Evolutionary conservation across 352 stramenopile species (phyloP).

Genomic region (Globisporangium camurandrum): DNA sequence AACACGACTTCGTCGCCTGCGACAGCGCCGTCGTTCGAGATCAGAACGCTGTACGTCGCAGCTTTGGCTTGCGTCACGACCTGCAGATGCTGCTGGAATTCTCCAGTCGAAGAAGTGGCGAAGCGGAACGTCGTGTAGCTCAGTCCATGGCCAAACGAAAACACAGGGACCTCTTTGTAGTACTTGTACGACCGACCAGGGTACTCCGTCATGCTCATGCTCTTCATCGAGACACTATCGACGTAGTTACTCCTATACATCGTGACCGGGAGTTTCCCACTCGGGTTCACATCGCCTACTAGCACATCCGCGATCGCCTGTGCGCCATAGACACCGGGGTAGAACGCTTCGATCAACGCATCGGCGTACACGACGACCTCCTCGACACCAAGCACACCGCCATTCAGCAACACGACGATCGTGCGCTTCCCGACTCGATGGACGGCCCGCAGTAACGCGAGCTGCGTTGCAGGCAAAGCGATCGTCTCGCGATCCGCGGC

Average conservation of each 20-base stretch:
- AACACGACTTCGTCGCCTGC: slow-evolving; percentile 71
- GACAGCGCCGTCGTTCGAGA: slow-evolving; percentile 49
- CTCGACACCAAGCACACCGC: slow-evolving; percentile 72
- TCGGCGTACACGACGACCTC: slow-evolving; percentile 61
- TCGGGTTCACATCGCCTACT: slow-evolving; percentile 74
- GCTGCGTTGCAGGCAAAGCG: slow-evolving; percentile 58
- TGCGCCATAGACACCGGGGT: slow-evolving; percentile 76
- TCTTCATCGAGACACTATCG: slow-evolving; percentile 69
- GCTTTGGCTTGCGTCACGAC: slow-evolving; percentile 28
- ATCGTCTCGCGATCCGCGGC: slow-evolving; percentile 69
- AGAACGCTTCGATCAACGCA: slow-evolving; percentile 71
- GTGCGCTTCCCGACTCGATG: slow-evolving; percentile 46
- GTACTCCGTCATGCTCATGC: slow-evolving; percentile 87
- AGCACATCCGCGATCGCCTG: slow-evolving; percentile 76
- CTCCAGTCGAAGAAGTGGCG: slow-evolving; percentile 7
- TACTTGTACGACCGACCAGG: slow-evolving; percentile 90
- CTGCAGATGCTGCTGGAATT: slow-evolving; percentile 12
- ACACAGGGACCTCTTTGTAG: slow-evolving; percentile 83
- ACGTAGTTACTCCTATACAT: slow-evolving; percentile 83
- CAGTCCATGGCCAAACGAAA: slow-evolving; percentile 86
- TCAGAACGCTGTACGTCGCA: slow-evolving; percentile 36
- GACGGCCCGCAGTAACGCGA: slow-evolving; percentile 66
- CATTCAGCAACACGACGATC: slow-evolving; percentile 86
- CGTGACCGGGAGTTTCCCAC: slow-evolving; percentile 80
- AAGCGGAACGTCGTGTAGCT: slow-evolving; percentile 86